Conservation (phyloP, 176 grass and related monocot genomes). For the Poa pratensis region DNA sequence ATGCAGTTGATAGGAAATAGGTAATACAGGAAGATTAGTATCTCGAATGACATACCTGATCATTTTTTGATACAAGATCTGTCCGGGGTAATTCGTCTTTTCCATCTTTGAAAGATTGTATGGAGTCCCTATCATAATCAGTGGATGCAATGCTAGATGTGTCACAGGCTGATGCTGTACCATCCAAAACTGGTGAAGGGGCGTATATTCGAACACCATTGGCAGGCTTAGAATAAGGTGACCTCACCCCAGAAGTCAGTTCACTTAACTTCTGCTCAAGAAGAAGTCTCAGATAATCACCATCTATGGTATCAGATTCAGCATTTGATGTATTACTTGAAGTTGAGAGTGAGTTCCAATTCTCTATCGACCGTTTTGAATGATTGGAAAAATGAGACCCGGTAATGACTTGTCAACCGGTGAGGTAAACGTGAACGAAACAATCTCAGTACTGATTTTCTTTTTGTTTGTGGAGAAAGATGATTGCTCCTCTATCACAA, state of each 20-base stretch:
- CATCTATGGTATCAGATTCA: conserved; percentile 61
- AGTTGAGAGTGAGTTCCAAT: conserved; percentile 37
- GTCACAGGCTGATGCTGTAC: conserved; percentile 48
- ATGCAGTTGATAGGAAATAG: conserved; percentile 36
- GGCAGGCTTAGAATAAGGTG: conserved; percentile 60
- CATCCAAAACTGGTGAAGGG: conserved; percentile 45
- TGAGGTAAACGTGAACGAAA: conserved; percentile 97
- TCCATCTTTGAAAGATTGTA: conserved; percentile 59
- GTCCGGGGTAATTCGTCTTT: not conserved
- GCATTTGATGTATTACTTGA: conserved; percentile 35
- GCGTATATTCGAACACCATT: conserved; percentile 40
- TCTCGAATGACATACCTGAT: conserved; percentile 50
- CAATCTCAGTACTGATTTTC: conserved; percentile 73
- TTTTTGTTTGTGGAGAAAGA: conserved; percentile 57
- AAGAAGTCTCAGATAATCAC: conserved; percentile 81
- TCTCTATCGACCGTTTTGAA: conserved; percentile 37
- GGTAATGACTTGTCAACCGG: conserved; percentile 69
- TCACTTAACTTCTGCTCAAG: conserved; percentile 90
- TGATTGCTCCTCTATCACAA: conserved; percentile 76
- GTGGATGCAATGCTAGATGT: conserved; percentile 55
- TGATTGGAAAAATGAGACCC: conserved; percentile 41
- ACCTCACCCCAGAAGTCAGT: conserved; percentile 58
- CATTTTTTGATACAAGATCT: conserved; percentile 40
- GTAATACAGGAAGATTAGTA: conserved; percentile 36
- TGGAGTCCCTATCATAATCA: conserved; percentile 56